These are phyloP conservation scores for Davidsoniella virescens DNA, from an alignment of 2,329 filamentous ascomycete genomes.

Conservation along the genomic window DNA sequence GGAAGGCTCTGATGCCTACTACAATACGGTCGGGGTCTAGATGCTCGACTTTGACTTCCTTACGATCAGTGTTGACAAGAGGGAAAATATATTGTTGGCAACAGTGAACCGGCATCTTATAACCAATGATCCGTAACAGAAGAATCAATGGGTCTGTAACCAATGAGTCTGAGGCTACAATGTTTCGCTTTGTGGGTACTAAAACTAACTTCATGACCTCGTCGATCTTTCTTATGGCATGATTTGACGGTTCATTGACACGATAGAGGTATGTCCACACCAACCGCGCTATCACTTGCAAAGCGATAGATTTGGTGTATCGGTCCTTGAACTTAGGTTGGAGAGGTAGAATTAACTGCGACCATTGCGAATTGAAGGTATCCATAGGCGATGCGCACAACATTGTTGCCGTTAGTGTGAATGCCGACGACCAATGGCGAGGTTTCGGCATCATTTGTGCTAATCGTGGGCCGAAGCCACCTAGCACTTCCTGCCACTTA, in stretches of 20 bases:
- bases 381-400: conserved; percentile 80
- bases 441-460: conserved; percentile 79
- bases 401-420: conserved; percentile 72
- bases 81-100: conserved; percentile 90
- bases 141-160: conserved; percentile 84
- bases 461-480: conserved; percentile 60
- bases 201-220: conserved; percentile 77
- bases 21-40: conserved; percentile 93
- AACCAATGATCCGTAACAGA: conserved; percentile 85
- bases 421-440: conserved; percentile 78
- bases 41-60: conserved; percentile 74
- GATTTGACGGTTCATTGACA: conserved; percentile 52
- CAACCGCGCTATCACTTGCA: conserved; percentile 79
- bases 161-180: conserved; percentile 67
- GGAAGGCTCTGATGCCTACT: conserved; percentile 87
- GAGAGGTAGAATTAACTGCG: conserved; percentile 60
- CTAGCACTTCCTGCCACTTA: conserved; percentile 76
- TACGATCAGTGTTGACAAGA: conserved; percentile 73
- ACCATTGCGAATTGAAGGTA: conserved; percentile 71
- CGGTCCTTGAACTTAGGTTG: conserved; percentile 77
- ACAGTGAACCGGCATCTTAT: conserved; percentile 83
- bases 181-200: conserved; percentile 61
- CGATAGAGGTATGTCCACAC: conserved; percentile 93
- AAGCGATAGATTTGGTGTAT: conserved; percentile 55
- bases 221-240: conserved; percentile 64